Conservation (phyloP, 345 rosid genomes). For the Schrenkiella parvula region DNA sequence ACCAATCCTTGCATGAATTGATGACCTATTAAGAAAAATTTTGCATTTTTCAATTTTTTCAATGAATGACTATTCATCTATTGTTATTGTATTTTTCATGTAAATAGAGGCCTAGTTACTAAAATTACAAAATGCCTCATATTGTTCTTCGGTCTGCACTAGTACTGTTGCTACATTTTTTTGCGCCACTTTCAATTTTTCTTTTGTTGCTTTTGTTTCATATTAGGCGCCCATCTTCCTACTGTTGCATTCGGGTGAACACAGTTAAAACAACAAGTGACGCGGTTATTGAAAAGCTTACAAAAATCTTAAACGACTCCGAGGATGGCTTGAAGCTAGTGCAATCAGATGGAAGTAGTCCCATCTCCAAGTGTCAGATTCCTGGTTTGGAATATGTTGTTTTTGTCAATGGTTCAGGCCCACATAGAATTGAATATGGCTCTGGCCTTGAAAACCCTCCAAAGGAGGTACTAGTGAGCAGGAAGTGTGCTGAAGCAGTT, state of each 20-base stretch:
- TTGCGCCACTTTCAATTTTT: neutral
- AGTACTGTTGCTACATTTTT: neutral
- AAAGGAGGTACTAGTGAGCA: constrained; percentile 92
- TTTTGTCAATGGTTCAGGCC: constrained; percentile 87
- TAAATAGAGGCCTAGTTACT: too few relatives aligned
- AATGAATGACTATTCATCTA: too few relatives aligned
- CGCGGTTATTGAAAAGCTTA: constrained; percentile 65
- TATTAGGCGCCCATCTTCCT: constrained; percentile 73
- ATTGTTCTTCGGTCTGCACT: neutral
- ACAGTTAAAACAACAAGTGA: constrained; percentile 64
- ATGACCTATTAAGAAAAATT: too few relatives aligned
- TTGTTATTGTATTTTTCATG: too few relatives aligned
- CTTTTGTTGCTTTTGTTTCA: neutral
- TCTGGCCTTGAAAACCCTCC: constrained; percentile 47
- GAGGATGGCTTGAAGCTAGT: constrained; percentile 23
- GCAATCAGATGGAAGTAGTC: constrained; percentile 28
- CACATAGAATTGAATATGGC: constrained; percentile 64
- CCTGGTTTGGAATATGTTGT: constrained; percentile 82
- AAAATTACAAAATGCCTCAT: neutral
- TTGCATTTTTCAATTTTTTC: too few relatives aligned
- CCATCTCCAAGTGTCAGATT: constrained; percentile 56
- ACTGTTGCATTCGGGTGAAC: constrained; percentile 88
- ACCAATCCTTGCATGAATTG: too few relatives aligned
- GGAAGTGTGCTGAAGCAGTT: constrained; percentile 99
- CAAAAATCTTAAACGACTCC: constrained; percentile 35